phyloP scores from a whole-genome alignment of 805 yeast species.

The Brettanomyces sp. region DNA sequence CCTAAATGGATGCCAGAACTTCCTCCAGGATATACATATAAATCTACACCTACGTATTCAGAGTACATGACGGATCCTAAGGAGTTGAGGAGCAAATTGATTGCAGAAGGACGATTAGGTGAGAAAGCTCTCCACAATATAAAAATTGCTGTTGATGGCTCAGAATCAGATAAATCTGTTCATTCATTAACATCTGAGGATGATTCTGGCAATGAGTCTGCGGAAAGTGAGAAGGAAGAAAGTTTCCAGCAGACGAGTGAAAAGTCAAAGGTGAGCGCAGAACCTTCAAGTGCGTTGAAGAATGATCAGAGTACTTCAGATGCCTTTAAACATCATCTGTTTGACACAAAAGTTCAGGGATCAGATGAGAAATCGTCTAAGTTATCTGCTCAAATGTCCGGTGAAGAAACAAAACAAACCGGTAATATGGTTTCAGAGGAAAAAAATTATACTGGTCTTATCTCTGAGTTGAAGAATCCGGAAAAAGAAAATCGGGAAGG shows the following conservation, averaged over 20 bases:
- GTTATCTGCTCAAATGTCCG: too few species aligned
- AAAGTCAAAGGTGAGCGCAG: background rate
- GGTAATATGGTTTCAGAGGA: too few species aligned
- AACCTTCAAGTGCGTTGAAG: background rate
- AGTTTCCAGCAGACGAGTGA: background rate
- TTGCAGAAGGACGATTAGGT: constrained; percentile 72
- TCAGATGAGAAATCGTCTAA: too few species aligned
- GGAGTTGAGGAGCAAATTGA: constrained; percentile 58
- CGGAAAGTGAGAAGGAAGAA: background rate
- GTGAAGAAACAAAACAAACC: too few species aligned
- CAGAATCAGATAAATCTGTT: background rate
- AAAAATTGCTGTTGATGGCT: constrained; percentile 10
- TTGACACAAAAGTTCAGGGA: too few species aligned
- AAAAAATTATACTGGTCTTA: too few species aligned
- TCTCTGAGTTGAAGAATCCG: background rate
- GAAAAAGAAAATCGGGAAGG: background rate
- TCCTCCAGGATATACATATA: constrained; percentile 92
- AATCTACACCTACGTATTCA: constrained; percentile 62
- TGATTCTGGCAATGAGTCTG: background rate
- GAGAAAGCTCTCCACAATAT: constrained; percentile 67
- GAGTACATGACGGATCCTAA: constrained; percentile 61
- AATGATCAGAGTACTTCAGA: too few species aligned
- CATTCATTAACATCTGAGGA: background rate
- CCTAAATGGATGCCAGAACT: constrained; percentile 78
- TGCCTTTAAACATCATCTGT: too few species aligned